phyloP scores from a whole-genome alignment of 306 rosid genomes.

The Cucurbita maxima region DNA sequence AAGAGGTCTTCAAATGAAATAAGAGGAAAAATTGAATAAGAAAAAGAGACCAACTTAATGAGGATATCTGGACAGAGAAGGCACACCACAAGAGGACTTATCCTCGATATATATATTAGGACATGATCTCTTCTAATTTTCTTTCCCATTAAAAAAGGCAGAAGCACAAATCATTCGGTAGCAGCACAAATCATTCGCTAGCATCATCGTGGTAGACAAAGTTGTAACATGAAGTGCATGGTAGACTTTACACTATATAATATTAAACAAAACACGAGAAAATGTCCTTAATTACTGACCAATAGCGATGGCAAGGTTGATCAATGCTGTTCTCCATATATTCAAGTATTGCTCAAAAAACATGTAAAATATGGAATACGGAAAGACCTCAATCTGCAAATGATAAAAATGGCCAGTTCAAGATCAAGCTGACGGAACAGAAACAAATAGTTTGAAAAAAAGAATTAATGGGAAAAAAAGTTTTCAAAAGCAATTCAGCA shows the following conservation, averaged over 20 bases:
- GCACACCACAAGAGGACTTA: background rate
- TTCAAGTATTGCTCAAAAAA: conserved; percentile 97
- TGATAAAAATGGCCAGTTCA: conserved; percentile 18
- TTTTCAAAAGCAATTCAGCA: background rate
- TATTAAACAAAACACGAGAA: background rate
- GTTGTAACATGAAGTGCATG: background rate
- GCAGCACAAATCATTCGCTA: background rate
- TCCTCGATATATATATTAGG: background rate
- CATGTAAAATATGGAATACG: conserved; percentile 92
- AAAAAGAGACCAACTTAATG: background rate
- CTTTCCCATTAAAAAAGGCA: background rate
- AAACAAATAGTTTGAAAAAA: background rate
- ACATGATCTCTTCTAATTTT: background rate
- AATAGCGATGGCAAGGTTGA: conserved; percentile 90
- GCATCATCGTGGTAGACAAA: background rate
- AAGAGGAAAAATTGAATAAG: background rate
- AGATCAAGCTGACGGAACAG: background rate
- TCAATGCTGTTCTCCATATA: conserved; percentile 87
- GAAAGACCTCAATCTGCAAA: conserved; percentile 94
- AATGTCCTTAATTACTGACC: conserved; percentile 42
- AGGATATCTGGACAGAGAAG: background rate
- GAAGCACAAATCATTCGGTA: background rate
- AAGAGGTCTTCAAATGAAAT: background rate
- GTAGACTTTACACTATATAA: background rate
- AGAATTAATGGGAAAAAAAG: background rate